A percentile compares a stretch with the other conserved stretches of the same genome.
Evolutionary conservation across 345 rosid species (phyloP).

Genomic region (Firmiana major): DNA sequence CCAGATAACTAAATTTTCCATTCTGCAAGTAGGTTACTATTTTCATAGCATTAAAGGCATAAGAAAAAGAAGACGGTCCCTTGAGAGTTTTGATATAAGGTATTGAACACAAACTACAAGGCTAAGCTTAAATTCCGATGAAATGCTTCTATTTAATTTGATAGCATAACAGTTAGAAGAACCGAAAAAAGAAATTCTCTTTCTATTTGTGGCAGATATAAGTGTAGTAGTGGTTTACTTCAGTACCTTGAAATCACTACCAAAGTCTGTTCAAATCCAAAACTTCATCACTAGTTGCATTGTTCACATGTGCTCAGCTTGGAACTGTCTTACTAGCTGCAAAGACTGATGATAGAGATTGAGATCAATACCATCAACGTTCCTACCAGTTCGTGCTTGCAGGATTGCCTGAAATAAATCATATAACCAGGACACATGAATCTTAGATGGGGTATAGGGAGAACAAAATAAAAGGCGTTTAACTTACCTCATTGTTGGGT

Average conservation of each 20-base stretch:
- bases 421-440: background rate
- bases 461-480: background rate
- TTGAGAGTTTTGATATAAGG: background rate
- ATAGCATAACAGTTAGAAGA: background rate
- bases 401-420: slow-evolving; percentile 48
- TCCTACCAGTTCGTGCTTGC: slow-evolving; percentile 78
- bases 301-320: slow-evolving; percentile 27
- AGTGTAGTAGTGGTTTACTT: background rate
- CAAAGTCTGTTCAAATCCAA: background rate
- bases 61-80: background rate
- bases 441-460: background rate
- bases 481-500: slow-evolving; percentile 47
- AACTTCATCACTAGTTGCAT: slow-evolving; percentile 16
- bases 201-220: background rate
- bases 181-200: background rate
- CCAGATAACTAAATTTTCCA: background rate
- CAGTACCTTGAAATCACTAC: background rate
- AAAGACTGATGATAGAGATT: slow-evolving; percentile 63
- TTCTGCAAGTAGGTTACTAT: background rate
- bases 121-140: background rate
- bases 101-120: background rate
- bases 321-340: slow-evolving; percentile 59
- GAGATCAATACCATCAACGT: slow-evolving; percentile 77
- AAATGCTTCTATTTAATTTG: background rate
- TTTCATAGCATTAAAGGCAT: background rate